Conservation (phyloP, 768 basidiomycete genomes). For the Imleria badia region DNA sequence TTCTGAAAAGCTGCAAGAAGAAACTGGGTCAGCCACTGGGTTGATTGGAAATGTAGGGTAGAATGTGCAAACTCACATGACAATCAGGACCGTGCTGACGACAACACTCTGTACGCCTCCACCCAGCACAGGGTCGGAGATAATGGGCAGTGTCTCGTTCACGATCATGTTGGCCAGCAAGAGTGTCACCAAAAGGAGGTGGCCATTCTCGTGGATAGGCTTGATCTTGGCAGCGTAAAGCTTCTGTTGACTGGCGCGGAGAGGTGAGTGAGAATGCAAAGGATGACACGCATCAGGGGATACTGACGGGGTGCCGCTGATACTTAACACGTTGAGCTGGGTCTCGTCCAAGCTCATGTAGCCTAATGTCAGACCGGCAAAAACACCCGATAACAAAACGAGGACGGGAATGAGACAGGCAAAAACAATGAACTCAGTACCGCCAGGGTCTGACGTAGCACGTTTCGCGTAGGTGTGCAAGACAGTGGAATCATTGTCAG, state of each 20-base stretch:
- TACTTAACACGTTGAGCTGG: slow-evolving; percentile 82
- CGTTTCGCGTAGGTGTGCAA: slow-evolving; percentile 34
- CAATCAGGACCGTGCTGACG: slow-evolving; percentile 81
- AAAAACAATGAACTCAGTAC: slow-evolving; percentile 39
- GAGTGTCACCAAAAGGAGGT: slow-evolving; percentile 78
- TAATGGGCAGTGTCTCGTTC: slow-evolving; percentile 85
- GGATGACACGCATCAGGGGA: not conserved
- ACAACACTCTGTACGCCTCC: slow-evolving; percentile 78
- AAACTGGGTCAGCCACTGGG: not conserved
- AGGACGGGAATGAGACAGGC: slow-evolving; percentile 76
- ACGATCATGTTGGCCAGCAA: slow-evolving; percentile 90
- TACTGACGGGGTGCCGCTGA: slow-evolving; percentile 79
- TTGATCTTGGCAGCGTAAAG: slow-evolving; percentile 81
- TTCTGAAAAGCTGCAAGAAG: slow-evolving; percentile 68
- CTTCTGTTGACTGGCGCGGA: slow-evolving; percentile 60
- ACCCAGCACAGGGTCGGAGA: slow-evolving; percentile 76
- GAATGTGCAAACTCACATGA: slow-evolving; percentile 60
- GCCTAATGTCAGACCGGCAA: slow-evolving; percentile 89
- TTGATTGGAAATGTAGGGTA: not conserved
- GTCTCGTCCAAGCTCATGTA: slow-evolving; percentile 94
- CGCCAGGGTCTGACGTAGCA: slow-evolving; percentile 16
- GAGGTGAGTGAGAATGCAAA: not conserved
- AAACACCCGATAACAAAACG: slow-evolving; percentile 78
- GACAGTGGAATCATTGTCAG: slow-evolving; percentile 10
- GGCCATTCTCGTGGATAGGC: slow-evolving; percentile 82